Conservation (phyloP, 2,329 filamentous ascomycete genomes). For the Aspergillus caelatus region DNA sequence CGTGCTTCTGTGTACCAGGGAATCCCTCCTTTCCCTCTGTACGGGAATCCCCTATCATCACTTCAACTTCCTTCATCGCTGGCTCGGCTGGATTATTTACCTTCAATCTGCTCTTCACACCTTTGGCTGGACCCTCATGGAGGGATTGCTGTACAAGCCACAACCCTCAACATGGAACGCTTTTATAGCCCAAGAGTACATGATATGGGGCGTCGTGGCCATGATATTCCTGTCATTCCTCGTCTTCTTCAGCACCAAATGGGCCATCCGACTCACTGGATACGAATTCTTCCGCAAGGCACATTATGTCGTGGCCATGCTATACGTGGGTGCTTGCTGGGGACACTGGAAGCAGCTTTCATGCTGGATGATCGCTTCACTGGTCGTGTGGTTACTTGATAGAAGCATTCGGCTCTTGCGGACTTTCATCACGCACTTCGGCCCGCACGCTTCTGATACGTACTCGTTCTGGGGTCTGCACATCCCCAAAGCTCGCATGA, state of each 20-base stretch:
- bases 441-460: conserved; percentile 44
- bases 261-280: conserved; percentile 66
- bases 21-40: conserved; percentile 69
- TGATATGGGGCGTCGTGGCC: conserved; percentile 73
- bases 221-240: conserved; percentile 66
- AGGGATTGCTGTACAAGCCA: conserved; percentile 69
- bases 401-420: conserved; percentile 61
- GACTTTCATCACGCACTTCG: conserved; percentile 63
- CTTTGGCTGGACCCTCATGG: conserved; percentile 69
- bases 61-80: conserved; percentile 78
- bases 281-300: conserved; percentile 78
- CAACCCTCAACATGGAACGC: conserved; percentile 62
- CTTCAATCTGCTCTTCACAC: conserved; percentile 70
- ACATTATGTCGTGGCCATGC: conserved; percentile 72
- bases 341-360: conserved; percentile 71
- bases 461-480: conserved; percentile 53
- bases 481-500: conserved; percentile 54
- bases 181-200: conserved; percentile 68
- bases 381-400: conserved; percentile 68
- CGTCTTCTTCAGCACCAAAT: conserved; percentile 60
- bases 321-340: conserved; percentile 76
- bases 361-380: conserved; percentile 69
- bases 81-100: conserved; percentile 74
- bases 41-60: conserved; percentile 76
- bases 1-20: conserved; percentile 67